Evolutionary conservation across 1,284 basidiomycete genomes (phyloP), one percentile per base, ranked within the genome.

Genomic region (Cerioporus squamosus): DNA sequence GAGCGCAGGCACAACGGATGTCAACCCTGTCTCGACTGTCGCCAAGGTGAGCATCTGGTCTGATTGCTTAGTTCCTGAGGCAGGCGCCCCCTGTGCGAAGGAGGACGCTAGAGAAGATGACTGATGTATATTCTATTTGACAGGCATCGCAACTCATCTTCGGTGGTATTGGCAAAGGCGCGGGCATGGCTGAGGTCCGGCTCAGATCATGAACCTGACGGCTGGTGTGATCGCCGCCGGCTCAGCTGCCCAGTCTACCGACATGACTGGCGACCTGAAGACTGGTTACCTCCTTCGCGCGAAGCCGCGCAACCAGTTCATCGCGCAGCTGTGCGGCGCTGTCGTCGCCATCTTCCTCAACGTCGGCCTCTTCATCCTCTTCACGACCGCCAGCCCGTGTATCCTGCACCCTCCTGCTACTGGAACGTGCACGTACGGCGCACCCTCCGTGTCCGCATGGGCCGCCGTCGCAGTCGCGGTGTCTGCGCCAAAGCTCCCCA

Each of bases 221-320:
- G 84, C 83, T 47, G 87, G 86, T 71, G 79, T 82, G 48, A 74
- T 88, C 64, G 79, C 86, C 22, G 84, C 79, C 44, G 85, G 82
- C 39, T 80, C 84, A 47, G 84, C 86, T 22, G 81, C 79, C 23
- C 85, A 88, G 69, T 77, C 85, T 22, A 74, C 81, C 50, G 88
- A 91, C 70, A 90, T 90, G 88, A 85, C 86, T 59, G 83, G 87
- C 58, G 89, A 91, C 66, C 73, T 90, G 65, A 89, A 90, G 76
- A 88, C 89, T 8, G 86, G 85, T 57, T 88, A 88, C 71, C 79
- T 90, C 55, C 79, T 90, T 14, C 78, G 87, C 45, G 85, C 87
- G 26, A 86, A 84, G 65, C 88, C 88, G 20, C 77, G 75, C 59
- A 83, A 83, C 68, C 86, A 90, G 75, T 90, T 90, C 72, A 77